phyloP scores from a whole-genome alignment of 2,329 filamentous ascomycete species.

The Aspergillus sp. region DNA sequence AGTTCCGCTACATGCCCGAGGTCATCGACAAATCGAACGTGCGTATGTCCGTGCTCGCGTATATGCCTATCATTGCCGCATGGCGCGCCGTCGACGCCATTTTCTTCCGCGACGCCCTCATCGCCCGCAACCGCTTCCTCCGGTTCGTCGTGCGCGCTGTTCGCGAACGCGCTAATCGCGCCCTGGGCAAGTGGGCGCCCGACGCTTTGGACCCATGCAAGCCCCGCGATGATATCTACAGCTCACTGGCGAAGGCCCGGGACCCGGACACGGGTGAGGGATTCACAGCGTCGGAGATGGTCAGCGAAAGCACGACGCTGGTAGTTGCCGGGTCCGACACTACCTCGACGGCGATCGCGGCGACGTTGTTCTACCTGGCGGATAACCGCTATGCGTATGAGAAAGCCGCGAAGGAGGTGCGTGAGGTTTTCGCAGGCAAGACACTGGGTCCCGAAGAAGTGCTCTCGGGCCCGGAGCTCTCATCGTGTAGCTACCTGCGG shows the following conservation, averaged over 20 bases:
- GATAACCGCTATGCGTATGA: neutral
- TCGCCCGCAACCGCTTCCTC: conserved; percentile 46
- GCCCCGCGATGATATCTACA: neutral
- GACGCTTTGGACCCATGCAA: neutral
- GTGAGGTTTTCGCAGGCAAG: neutral
- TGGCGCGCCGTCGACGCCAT: conserved; percentile 15
- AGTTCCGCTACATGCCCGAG: conserved; percentile 15
- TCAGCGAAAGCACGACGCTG: neutral
- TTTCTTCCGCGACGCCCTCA: conserved; percentile 30
- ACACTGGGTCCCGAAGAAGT: neutral
- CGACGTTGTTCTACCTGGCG: neutral
- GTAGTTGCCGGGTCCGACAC: neutral
- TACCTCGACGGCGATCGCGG: neutral
- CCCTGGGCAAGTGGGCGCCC: neutral
- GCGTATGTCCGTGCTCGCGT: conserved; percentile 14
- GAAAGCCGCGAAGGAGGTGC: neutral
- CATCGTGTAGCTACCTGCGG: neutral
- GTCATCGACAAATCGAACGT: conserved; percentile 23
- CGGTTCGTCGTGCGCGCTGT: conserved; percentile 18
- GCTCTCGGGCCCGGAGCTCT: neutral
- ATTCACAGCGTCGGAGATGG: neutral
- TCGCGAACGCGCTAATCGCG: neutral
- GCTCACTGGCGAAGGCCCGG: neutral
- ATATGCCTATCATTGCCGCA: conserved; percentile 9
- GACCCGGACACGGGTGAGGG: neutral